Base-by-base conservation (phyloP, 306 rosid genomes). In the Dalbergia cultrata region DNA sequence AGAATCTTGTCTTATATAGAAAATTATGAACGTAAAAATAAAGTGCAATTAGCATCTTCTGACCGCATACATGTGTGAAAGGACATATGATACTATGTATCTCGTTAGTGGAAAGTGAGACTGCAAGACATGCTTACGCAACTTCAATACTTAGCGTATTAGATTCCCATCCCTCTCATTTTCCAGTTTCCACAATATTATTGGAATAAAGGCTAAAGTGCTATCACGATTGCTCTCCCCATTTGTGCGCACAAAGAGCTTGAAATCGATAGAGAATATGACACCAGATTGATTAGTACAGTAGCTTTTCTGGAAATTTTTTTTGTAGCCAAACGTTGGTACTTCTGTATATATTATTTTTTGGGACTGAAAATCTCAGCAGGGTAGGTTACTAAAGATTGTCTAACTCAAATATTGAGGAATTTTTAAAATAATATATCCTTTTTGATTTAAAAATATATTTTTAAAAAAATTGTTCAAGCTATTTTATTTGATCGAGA, bases 61-160 rank as follows among this genome's bases (percentile, higher is more conserved):
- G 26, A 49, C 44, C 14, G n/a, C 14, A 70, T 0, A 70, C 31
- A 52, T 9, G 9, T 4, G 54, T 54, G 52, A 34, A 53, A 10
- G 34, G 21, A 26, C 10, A 19, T 8, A 45, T 43, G 72, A 41
- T 13, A 45, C 16, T 9, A 18, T 17, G 16, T 70, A 26, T 70
- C 9, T 47, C 13, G 8, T 14, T 14, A 50, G 49, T 71, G 63
- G 50, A 17, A 52, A 71, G 76, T 71, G 50, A 53, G 49, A 52
- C 50, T 9, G 10, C 12, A 54, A 54, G 11, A 34, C 21, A 72
- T 72, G 39, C 14, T 37, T 13, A 57, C 67, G 77, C 41, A 72
- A 72, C 67, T 39, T 13, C 44, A 33, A 31, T 62, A 33, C 67
- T 31, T 13, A 35, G 0, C 43, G 66, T 62, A 72, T 56, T 72